These are phyloP conservation scores for Rossbeevera mucosa DNA, from an alignment of 768 basidiomycete genomes.

Conservation along the genomic window DNA sequence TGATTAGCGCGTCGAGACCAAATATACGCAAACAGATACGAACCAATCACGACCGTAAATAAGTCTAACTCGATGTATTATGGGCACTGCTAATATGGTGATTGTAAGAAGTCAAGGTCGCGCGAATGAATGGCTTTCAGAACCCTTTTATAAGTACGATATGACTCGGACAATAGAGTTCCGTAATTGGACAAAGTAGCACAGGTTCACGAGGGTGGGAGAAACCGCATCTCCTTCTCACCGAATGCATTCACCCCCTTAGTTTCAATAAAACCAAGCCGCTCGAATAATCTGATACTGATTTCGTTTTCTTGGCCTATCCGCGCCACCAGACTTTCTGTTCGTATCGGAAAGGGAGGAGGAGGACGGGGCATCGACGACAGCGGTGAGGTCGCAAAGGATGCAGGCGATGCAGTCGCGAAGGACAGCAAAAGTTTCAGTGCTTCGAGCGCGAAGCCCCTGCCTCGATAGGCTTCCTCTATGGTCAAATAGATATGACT, in stretches of 20 bases:
- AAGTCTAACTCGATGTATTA: background rate
- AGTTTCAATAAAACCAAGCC: conserved; percentile 68
- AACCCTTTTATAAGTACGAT: background rate
- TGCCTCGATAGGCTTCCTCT: conserved; percentile 67
- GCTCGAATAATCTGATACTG: conserved; percentile 69
- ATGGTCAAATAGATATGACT: background rate
- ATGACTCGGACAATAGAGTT: conserved; percentile 18
- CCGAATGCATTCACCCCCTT: conserved; percentile 70
- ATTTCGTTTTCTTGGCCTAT: conserved; percentile 66
- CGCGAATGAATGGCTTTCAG: background rate
- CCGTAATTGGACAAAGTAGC: conserved; percentile 1
- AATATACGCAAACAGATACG: conserved; percentile 12
- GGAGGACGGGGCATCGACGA: conserved; percentile 25
- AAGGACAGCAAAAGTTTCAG: conserved; percentile 67
- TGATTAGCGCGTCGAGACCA: conserved; percentile 4
- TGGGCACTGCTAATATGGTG: conserved; percentile 8
- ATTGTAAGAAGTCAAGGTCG: conserved; percentile 12
- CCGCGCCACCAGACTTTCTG: conserved; percentile 56
- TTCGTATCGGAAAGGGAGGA: conserved; percentile 41
- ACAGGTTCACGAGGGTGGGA: conserved; percentile 1
- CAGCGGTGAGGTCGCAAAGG: conserved; percentile 10
- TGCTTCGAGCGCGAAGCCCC: conserved; percentile 60
- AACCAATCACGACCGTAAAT: conserved; percentile 3
- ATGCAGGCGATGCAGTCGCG: conserved; percentile 44
- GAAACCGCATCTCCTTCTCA: conserved; percentile 74